phyloP scores from a whole-genome alignment of 2,329 filamentous ascomycete species.

The Colletotrichum sp. region DNA sequence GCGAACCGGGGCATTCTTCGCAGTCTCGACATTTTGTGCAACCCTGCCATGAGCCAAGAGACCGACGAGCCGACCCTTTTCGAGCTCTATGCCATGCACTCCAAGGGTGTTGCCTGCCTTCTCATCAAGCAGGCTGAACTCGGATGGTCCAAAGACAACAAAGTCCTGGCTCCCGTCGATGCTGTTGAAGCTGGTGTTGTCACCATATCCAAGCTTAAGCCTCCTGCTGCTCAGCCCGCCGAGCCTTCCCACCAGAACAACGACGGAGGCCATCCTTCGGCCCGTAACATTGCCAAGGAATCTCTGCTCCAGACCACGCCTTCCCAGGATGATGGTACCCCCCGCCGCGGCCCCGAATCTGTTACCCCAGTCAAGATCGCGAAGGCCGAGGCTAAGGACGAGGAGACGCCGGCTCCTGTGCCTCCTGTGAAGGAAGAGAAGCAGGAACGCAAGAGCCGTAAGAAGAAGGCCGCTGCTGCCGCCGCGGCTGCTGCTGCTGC shows the following conservation, averaged over 20 bases:
- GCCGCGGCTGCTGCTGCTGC: slow-evolving; percentile 40
- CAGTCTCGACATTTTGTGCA: slow-evolving; percentile 86
- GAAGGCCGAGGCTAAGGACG: slow-evolving; percentile 53
- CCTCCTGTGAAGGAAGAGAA: slow-evolving; percentile 51
- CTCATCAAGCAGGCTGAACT: slow-evolving; percentile 87
- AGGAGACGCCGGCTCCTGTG: slow-evolving; percentile 45
- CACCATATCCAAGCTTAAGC: slow-evolving; percentile 72
- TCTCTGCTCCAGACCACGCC: slow-evolving; percentile 29
- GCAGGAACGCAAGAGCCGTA: slow-evolving; percentile 63
- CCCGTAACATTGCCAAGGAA: slow-evolving; percentile 39
- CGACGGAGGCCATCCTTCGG: slow-evolving; percentile 31
- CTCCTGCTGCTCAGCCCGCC: slow-evolving; percentile 49
- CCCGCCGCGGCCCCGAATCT: slow-evolving; percentile 36
- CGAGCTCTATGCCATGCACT: slow-evolving; percentile 97
- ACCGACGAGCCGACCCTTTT: slow-evolving; percentile 79
- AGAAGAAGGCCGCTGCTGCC: slow-evolving; percentile 69
- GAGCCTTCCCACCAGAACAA: slow-evolving; percentile 45
- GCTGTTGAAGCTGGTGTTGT: slow-evolving; percentile 77
- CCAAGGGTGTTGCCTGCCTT: slow-evolving; percentile 91
- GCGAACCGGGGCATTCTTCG: slow-evolving; percentile 84
- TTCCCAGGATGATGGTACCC: slow-evolving; percentile 31
- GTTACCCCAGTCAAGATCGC: slow-evolving; percentile 38
- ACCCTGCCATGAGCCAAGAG: slow-evolving; percentile 66
- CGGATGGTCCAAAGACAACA: slow-evolving; percentile 90
- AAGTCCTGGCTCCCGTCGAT: slow-evolving; percentile 80